These are phyloP conservation scores for Domatiomyces globalis DNA, from an alignment of 2,329 filamentous ascomycete genomes.

Conservation along the genomic window DNA sequence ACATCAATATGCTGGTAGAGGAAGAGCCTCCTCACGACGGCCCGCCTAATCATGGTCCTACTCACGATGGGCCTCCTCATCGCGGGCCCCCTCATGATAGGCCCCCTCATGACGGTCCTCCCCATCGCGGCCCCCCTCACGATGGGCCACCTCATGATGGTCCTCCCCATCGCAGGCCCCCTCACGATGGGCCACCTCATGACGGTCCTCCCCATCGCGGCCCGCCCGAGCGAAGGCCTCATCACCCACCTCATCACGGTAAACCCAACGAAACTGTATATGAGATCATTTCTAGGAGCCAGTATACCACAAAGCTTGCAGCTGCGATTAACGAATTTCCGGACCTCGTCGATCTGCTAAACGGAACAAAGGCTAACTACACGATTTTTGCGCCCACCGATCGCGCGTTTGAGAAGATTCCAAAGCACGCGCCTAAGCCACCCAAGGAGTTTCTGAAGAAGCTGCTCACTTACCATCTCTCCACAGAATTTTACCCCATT, in stretches of 20 bases:
- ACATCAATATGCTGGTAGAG: neutral
- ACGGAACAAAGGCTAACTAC: slow-evolving; percentile 58
- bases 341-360: slow-evolving; percentile 57
- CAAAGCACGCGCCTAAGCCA: slow-evolving; percentile 44
- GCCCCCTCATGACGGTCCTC: slow-evolving; percentile 29
- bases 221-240: slow-evolving; percentile 20
- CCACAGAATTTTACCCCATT: slow-evolving; percentile 51
- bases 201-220: slow-evolving; percentile 8
- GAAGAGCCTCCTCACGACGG: slow-evolving; percentile 22
- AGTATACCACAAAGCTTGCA: slow-evolving; percentile 63
- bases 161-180: slow-evolving; percentile 11
- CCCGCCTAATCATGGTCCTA: slow-evolving; percentile 24
- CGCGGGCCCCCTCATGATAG: slow-evolving; percentile 9
- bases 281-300: slow-evolving; percentile 59
- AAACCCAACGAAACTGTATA: slow-evolving; percentile 60
- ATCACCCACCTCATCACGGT: slow-evolving; percentile 26
- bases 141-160: slow-evolving; percentile 26
- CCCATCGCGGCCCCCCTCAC: slow-evolving; percentile 15
- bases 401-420: slow-evolving; percentile 56
- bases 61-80: slow-evolving; percentile 21
- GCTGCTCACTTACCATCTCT: slow-evolving; percentile 62
- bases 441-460: slow-evolving; percentile 56
- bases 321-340: slow-evolving; percentile 60
- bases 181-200: slow-evolving; percentile 28
- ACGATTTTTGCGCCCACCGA: slow-evolving; percentile 74